phyloP scores from a whole-genome alignment of 306 rosid genomes.

The Urtica urens region DNA sequence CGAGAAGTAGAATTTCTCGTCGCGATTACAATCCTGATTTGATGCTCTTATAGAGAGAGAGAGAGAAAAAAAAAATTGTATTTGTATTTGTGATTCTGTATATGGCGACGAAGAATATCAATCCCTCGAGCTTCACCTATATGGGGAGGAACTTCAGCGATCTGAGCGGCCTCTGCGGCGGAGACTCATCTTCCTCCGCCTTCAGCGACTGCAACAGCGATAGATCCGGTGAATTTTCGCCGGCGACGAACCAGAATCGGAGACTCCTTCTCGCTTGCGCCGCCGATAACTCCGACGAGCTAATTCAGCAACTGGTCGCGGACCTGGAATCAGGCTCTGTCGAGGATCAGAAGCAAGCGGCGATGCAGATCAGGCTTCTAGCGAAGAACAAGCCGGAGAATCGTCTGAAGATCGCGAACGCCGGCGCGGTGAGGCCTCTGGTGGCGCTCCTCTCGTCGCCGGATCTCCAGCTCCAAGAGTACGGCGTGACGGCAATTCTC shows the following conservation, averaged over 20 bases:
- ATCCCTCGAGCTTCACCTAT: conserved; percentile 24
- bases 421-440: conserved; percentile 78
- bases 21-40: not conserved
- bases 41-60: conserved; percentile 9
- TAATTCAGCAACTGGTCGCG: conserved; percentile 59
- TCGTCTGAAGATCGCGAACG: conserved; percentile 58
- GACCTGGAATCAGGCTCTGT: conserved; percentile 54
- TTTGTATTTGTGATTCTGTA: not conserved
- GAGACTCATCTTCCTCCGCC: conserved; percentile 53
- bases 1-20: not conserved
- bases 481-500: conserved; percentile 89
- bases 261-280: conserved; percentile 51
- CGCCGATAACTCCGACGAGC: conserved; percentile 70
- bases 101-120: conserved; percentile 64
- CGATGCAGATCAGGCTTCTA: conserved; percentile 82
- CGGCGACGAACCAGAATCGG: conserved; percentile 53
- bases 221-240: conserved; percentile 78
- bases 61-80: too few species aligned
- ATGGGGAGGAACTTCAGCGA: conserved; percentile 50
- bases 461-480: conserved; percentile 81
- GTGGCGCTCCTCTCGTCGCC: conserved; percentile 48
- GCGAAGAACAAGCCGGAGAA: conserved; percentile 81
- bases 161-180: conserved; percentile 37
- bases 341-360: conserved; percentile 87
- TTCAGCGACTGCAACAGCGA: conserved; percentile 96